Conservation (phyloP, 1,139 yeast species). For the Nematodospora anomalae region DNA sequence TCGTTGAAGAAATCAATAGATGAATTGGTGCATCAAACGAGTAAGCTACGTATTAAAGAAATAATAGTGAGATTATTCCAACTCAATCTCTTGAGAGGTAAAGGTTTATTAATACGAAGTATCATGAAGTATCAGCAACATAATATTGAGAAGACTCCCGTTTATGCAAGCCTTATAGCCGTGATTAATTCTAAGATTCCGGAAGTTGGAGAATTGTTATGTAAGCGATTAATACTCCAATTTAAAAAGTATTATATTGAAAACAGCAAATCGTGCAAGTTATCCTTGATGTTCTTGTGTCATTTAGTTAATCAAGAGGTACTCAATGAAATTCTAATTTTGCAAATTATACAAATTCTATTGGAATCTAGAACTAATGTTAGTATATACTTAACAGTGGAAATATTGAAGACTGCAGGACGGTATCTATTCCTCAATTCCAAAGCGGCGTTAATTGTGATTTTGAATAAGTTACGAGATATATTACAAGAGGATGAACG, state of each 20-base stretch:
- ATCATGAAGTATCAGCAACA: conserved; percentile 57
- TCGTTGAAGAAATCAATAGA: conserved; percentile 48
- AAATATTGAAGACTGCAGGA: conserved; percentile 28
- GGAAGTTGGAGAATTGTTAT: conserved; percentile 60
- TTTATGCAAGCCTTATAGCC: conserved; percentile 59
- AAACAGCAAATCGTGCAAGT: conserved; percentile 44
- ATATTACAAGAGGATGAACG: conserved; percentile 54
- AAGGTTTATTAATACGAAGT: conserved; percentile 57
- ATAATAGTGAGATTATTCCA: conserved; percentile 51
- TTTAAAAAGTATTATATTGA: conserved; percentile 57
- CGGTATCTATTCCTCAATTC: conserved; percentile 23
- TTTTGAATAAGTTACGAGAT: conserved; percentile 62
- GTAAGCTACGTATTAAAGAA: conserved; percentile 46
- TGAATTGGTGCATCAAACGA: conserved; percentile 47
- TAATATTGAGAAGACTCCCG: conserved; percentile 40
- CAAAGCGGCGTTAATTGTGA: conserved; percentile 37
- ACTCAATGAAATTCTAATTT: conserved; percentile 58
- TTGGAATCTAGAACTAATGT: conserved; percentile 54
- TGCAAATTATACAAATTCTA: conserved; percentile 64
- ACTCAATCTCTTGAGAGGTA: conserved; percentile 57
- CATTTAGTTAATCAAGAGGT: conserved; percentile 68
- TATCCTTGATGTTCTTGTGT: conserved; percentile 53
- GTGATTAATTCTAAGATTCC: conserved; percentile 70
- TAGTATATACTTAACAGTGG: conserved; percentile 25
- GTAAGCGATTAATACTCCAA: conserved; percentile 54